These are phyloP conservation scores for Botryotinia narcissicola DNA, from an alignment of 2,329 filamentous ascomycete species.

Conservation along the genomic window DNA sequence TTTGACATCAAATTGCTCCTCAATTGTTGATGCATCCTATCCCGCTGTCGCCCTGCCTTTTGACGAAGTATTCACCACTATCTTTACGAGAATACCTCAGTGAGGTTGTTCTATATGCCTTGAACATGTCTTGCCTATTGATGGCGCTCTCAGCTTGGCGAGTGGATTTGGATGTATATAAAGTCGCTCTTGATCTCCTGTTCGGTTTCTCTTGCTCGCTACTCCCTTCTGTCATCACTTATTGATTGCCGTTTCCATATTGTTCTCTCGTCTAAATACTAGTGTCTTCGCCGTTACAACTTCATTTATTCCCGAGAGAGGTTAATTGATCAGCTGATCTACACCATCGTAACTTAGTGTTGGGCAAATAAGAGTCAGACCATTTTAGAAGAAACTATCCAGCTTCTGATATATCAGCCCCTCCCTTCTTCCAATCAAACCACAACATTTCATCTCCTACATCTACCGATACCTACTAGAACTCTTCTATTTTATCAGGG, in stretches of 20 bases:
- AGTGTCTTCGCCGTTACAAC: not conserved
- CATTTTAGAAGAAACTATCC: not conserved
- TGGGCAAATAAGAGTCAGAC: not conserved
- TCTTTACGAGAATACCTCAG: not conserved
- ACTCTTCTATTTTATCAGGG: not conserved
- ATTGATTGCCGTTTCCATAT: not conserved
- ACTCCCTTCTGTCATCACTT: not conserved
- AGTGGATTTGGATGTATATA: not conserved
- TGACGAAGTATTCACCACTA: not conserved
- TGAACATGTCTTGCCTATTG: not conserved
- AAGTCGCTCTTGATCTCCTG: not conserved
- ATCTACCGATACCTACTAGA: not conserved
- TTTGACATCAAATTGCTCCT: not conserved
- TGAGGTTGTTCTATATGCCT: not conserved
- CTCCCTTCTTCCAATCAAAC: not conserved
- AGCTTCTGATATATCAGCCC: not conserved
- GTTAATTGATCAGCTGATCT: not conserved
- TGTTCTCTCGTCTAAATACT: not conserved
- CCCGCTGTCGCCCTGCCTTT: not conserved
- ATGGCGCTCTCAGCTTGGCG: not conserved
- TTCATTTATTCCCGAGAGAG: not conserved
- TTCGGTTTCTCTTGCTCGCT: not conserved
- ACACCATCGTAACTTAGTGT: not conserved
- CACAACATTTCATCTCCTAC: not conserved
- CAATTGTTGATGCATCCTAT: not conserved